Evolutionary conservation across 106 monocot species (phyloP), one percentile per base, ranked within the genome.

Genomic region (Triglochin maritima): DNA sequence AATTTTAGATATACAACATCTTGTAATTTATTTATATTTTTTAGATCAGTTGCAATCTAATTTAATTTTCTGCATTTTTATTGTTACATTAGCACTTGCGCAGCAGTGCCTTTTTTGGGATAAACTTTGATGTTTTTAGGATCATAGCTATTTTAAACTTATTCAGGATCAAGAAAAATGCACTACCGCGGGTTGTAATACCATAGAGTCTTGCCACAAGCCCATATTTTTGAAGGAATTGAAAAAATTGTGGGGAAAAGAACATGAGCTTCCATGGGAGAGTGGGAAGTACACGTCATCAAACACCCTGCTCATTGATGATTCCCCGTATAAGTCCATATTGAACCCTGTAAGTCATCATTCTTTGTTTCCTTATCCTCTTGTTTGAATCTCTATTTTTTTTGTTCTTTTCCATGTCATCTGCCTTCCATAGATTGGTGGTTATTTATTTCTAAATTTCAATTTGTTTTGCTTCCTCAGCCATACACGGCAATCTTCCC

Each of bases 291-390:
- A 74, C 16, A 80, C 81, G 13, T 68, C 79, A 50, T 80, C 85
- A 69, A 96, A 90, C 69, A 90, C 95, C 3, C 72, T 96, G 12
- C 75, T 96, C 44, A 73, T 96, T 44, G 95, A 96, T 76, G 95
- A 90, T 84, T 96, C 90, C 80, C 95, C 95, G 44, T 96, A 90
- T 71, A 96, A 96, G 64, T 83, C 90, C 53, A 74, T 96, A 9
- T 74, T 81, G 72, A 96, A 96, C 54, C 95, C 95, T 47, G 95
- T 90, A 82, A 75, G 69, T 49, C 60, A 16, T 65, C 42, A 41
- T 70, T 16, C 29, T 71, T 44, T 9, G 3, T 11, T 65, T 62
- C 7, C 59, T 48, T 3, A 2, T 60, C 57, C 14, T 43, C 5
- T 58, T 57, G 11, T n/a, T 15, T 46, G 4, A 53, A 50, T 29